Base-by-base conservation (phyloP, 2,329 filamentous ascomycete species). In the Nectriaceae sp. region DNA sequence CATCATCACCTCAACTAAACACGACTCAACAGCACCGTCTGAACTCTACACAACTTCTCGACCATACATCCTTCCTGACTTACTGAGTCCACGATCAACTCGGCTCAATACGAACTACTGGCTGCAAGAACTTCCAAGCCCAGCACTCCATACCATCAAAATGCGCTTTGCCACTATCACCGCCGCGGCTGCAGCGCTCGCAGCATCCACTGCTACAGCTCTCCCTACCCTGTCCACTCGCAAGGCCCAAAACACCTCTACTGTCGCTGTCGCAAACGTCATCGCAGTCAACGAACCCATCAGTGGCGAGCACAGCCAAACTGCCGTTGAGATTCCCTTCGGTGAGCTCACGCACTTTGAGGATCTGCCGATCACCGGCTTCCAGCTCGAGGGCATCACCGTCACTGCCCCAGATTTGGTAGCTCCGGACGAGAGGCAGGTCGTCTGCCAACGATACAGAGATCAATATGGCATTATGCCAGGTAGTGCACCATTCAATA, bases 401-500 rank as follows among this genome's bases (percentile, higher is more conserved):
- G 33, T 54, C 21, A 24, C 49, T 0, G 21, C 41, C n/a, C 50
- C 50, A 20, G 31, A 43, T 11, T 11, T 40, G 29, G 49, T 44
- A 0, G 24, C 16, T 20, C 37, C 37, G 10, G 18, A 20, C 10
- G 37, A 5, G 18, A 6, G 4, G 37, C 37, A 49, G 15, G 40
- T 58, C 20, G 42, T 21, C 6, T 57, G 55, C 36, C 54, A 55
- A 42, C 49, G 51, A 40, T 57, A 57, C 38, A 48, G 49, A 35
- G 55, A 57, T 31, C 18, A 53, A 19, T 49, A 48, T 29, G 55
- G 52, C 2, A 40, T 38, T 31, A 35, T 41, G 6, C 44, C 49
- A 10, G 45, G 38, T 5, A 57, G 54, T 35, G 39, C 39, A 4
- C 40, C 40, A 5, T 52, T 57, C 11, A 48, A 42, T 5, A n/a